Conservation (phyloP, 495 filamentous ascomycete genomes). For the Coniosporium apollinis region DNA sequence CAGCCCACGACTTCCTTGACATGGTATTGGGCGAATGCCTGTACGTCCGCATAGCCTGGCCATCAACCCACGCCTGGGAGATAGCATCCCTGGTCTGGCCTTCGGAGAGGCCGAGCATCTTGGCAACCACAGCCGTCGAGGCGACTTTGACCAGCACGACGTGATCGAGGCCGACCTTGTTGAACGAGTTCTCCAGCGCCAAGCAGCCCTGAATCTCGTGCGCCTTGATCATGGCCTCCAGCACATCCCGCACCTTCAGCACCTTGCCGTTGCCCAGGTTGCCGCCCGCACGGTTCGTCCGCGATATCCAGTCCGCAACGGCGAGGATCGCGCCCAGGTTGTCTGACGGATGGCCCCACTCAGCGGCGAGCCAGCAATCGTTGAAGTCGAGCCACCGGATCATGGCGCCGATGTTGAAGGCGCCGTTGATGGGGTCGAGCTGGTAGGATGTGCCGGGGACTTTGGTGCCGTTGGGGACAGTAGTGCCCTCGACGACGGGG, state of each 20-base stretch:
- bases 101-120: slow-evolving; percentile 80
- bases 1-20: slow-evolving; percentile 98
- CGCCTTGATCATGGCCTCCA: slow-evolving; percentile 98
- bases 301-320: slow-evolving; percentile 91
- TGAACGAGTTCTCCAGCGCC: slow-evolving; percentile 92
- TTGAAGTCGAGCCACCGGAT: slow-evolving; percentile 99
- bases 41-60: slow-evolving; percentile 91
- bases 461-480: slow-evolving; percentile 82
- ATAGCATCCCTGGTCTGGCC: slow-evolving; percentile 88
- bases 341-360: slow-evolving; percentile 97
- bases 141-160: slow-evolving; percentile 97
- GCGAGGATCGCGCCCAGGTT: slow-evolving; percentile 92
- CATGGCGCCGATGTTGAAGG: slow-evolving; percentile 97
- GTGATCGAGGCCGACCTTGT: slow-evolving; percentile 95
- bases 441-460: slow-evolving; percentile 88
- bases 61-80: slow-evolving; percentile 94
- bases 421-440: slow-evolving; percentile 85
- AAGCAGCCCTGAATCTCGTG: slow-evolving; percentile 98
- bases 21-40: slow-evolving; percentile 96
- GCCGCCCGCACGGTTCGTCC: slow-evolving; percentile 82
- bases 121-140: slow-evolving; percentile 79
- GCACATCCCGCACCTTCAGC: slow-evolving; percentile 70
- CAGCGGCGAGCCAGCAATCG: slow-evolving; percentile 97
- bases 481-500: slow-evolving; percentile 79
- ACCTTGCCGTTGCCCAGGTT: slow-evolving; percentile 77